phyloP scores from a whole-genome alignment of 805 yeast genomes.

The Metschnikowia dekortorum region DNA sequence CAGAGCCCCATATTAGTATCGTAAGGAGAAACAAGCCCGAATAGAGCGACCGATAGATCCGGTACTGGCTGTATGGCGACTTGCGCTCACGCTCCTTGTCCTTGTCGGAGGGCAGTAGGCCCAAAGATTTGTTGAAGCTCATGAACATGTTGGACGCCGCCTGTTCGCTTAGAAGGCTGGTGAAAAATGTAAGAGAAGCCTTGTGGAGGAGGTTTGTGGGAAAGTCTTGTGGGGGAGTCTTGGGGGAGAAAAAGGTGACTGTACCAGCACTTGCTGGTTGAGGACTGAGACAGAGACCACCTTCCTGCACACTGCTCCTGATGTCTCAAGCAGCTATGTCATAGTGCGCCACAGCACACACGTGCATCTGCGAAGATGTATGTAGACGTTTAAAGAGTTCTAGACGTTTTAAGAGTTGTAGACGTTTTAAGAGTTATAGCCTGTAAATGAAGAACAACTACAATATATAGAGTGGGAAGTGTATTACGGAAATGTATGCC shows the following conservation, averaged over 20 bases:
- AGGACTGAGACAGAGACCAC: not conserved
- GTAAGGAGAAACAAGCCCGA: constrained; percentile 19
- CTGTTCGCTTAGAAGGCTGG: not conserved
- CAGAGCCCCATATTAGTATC: constrained; percentile 35
- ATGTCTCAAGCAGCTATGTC: not conserved
- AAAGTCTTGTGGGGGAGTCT: not conserved
- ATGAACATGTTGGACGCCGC: not conserved
- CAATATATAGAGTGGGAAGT: no score
- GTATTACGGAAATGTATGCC: no score
- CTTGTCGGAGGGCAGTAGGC: not conserved
- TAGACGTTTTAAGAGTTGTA: no score
- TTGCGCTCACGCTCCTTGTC: constrained; percentile 3
- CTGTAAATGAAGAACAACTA: no score
- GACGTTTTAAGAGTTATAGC: no score
- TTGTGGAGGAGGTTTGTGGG: not conserved
- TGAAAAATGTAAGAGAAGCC: not conserved
- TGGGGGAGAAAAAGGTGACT: not conserved
- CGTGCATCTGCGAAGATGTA: not conserved
- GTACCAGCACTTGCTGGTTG: not conserved
- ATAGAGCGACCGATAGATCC: constrained; percentile 9
- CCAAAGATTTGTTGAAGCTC: not conserved
- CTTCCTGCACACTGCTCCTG: not conserved
- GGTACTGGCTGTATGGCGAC: constrained; percentile 10
- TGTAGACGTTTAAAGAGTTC: no score
- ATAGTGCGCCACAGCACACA: not conserved